Evolutionary conservation across 83 land plant species (phyloP), one percentile per base, ranked within the genome.

Genomic region (Isoetes engelmannii): DNA sequence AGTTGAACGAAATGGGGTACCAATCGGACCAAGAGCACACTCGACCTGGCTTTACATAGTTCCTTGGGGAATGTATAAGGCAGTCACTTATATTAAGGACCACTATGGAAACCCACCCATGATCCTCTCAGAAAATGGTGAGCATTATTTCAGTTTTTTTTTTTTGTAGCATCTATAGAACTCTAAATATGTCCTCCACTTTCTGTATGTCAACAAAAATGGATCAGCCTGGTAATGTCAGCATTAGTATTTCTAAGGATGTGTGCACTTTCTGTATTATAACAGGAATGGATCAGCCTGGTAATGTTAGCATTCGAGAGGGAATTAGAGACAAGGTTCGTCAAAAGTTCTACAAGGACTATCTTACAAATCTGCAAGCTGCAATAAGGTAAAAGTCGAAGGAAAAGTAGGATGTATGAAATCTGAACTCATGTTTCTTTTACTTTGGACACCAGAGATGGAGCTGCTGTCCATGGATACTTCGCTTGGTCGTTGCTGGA

Each of bases 31-130:
- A 59, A 12, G 62, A 18, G 97, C 97, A 68, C 37, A 87, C 67
- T 86, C 94, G 4, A 13, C 65, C 12, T 89, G 97, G 94, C 89
- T 89, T n/a, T 86, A 89, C 74, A 76, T 82, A 15, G 89, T 89
- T 7, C 92, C 89, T 41, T 86, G 92, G 87, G 92, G 87, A 44
- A 61, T 89, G 51, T 82, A 84, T 79, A 89, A 86, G 62, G 83
- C 85, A 37, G 57, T 89, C 6, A 86, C 70, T 48, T 86, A 86
- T 68, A 48, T 89, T 6, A 86, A 84, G 50, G 85, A 84, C 57
- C 67, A 15, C 69, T 89, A 86, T 63, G 81, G 57, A 42, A 76
- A 80, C 49, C 80, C 81, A n/a, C 58, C 73, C 4, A 44, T 80
- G 7, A 71, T 80, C n/a, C 50, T 80, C n/a, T 53, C 82, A 49